Percentiles rank a stretch among this genome's conserved stretches.
Conservation (phyloP, 306 rosid species). For the Fagus sylvatica region DNA sequence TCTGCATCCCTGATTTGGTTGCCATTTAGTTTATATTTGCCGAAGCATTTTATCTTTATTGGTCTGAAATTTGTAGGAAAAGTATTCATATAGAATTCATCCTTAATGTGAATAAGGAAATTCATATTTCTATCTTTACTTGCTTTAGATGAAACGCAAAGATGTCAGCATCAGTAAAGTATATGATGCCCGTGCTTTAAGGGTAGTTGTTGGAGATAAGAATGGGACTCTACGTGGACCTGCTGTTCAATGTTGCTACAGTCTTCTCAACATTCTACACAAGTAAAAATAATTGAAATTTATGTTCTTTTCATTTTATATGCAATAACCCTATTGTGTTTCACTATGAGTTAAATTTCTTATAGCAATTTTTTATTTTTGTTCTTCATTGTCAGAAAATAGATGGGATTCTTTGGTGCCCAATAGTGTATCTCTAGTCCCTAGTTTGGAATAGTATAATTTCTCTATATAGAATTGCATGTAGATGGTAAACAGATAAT, state of each 20-base stretch:
- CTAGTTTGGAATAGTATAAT: background rate
- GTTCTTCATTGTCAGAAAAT: background rate
- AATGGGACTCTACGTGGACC: conserved; percentile 90
- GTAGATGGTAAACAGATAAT: background rate
- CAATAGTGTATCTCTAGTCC: background rate
- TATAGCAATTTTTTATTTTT: background rate
- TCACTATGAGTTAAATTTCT: background rate
- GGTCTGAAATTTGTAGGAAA: background rate
- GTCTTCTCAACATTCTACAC: conserved; percentile 88
- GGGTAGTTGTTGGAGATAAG: conserved; percentile 98
- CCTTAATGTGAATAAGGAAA: background rate
- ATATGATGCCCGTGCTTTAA: conserved; percentile 90
- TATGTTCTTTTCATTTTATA: conserved; percentile 5
- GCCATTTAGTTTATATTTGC: background rate
- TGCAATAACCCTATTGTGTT: background rate
- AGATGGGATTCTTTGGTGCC: background rate
- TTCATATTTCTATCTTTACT: conserved; percentile 25
- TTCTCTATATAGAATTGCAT: background rate
- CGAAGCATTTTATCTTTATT: background rate
- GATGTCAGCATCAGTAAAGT: conserved; percentile 75
- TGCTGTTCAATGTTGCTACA: conserved; percentile 93
- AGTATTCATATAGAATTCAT: background rate
- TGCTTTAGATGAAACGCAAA: conserved; percentile 82
- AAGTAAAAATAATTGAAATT: conserved; percentile 45
- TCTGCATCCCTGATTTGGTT: background rate